phyloP scores from a whole-genome alignment of 306 rosid species.

The Trichosanthes cucumerina region DNA sequence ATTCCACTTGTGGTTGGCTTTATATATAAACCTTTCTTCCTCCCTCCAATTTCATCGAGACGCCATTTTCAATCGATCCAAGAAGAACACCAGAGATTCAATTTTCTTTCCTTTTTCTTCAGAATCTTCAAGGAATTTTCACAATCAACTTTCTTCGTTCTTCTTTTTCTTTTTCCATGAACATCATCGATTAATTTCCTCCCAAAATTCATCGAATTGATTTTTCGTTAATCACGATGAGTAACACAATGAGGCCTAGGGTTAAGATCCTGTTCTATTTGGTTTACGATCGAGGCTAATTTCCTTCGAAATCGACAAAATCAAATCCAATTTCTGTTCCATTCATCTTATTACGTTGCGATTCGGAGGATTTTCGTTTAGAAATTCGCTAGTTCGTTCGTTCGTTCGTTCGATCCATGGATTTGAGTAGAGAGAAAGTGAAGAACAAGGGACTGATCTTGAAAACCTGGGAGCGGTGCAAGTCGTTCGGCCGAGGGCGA shows the following conservation, averaged over 20 bases:
- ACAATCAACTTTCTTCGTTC: background rate
- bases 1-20: background rate
- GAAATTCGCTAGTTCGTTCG: background rate
- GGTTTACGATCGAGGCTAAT: conserved; percentile 73
- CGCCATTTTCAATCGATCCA: background rate
- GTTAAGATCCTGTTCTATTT: conserved; percentile 38
- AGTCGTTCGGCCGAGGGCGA: conserved; percentile 50
- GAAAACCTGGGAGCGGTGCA: conserved; percentile 81
- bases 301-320: background rate
- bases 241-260: conserved; percentile 68
- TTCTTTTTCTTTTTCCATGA: background rate
- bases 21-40: background rate
- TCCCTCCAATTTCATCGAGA: background rate
- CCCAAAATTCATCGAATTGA: background rate
- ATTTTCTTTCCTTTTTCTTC: background rate
- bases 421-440: conserved; percentile 9
- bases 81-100: background rate
- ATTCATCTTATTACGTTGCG: background rate
- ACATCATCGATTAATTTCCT: background rate
- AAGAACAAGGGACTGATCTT: conserved; percentile 42
- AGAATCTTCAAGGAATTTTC: background rate
- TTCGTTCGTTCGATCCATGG: conserved; percentile 11
- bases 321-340: background rate
- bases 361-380: background rate
- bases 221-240: conserved; percentile 22